Evolutionary conservation across 345 rosid genomes (phyloP).

Genomic region (Moringa oleifera): DNA sequence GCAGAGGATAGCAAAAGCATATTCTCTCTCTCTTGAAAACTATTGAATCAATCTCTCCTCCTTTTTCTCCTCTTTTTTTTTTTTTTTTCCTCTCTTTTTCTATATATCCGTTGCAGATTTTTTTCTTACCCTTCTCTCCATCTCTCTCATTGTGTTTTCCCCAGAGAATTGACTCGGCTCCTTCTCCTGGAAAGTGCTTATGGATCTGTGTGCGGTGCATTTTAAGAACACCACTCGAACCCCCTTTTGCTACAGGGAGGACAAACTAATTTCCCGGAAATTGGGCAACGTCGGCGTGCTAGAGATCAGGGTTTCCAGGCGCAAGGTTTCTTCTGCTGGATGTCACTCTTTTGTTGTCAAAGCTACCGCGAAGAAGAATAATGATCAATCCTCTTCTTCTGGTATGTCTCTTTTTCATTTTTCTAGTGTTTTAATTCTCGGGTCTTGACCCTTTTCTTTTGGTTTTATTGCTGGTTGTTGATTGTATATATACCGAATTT

Average conservation of each 20-base stretch:
- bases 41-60: not conserved
- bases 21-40: too few relatives aligned
- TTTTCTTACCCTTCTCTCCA: not conserved
- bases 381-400: slow-evolving; percentile 32
- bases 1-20: too few relatives aligned
- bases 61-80: not conserved
- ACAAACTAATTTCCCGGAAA: slow-evolving; percentile 19
- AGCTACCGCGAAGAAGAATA: slow-evolving; percentile 63
- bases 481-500: not conserved
- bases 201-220: slow-evolving; percentile 48
- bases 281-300: slow-evolving; percentile 21
- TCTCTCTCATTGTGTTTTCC: slow-evolving; percentile 7
- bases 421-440: not conserved
- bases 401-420: slow-evolving; percentile 23
- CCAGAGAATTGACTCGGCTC: not conserved
- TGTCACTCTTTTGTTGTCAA: slow-evolving; percentile 32
- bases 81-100: not conserved
- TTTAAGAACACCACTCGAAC: slow-evolving; percentile 30
- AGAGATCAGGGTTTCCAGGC: slow-evolving; percentile 40
- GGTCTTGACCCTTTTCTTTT: not conserved
- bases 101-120: not conserved
- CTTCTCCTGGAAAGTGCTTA: slow-evolving; percentile 3
- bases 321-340: slow-evolving; percentile 24
- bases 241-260: slow-evolving; percentile 23
- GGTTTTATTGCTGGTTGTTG: not conserved